Percentiles rank a stretch among this genome's conserved stretches.
Conservation (phyloP, 164 flowering plant genomes). For the Macadamia tetraphylla region DNA sequence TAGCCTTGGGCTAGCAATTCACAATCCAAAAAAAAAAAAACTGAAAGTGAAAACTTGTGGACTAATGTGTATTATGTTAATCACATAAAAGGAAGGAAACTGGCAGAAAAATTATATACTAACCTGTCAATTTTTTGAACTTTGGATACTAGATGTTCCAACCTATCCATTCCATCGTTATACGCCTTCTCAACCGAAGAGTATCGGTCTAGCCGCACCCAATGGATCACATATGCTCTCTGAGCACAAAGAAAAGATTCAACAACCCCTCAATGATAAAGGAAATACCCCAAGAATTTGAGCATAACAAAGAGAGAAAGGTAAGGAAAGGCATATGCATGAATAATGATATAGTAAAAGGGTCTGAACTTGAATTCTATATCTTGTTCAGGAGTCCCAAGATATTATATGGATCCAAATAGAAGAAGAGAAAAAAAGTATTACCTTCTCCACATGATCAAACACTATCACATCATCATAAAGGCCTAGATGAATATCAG, state of each 20-base stretch:
- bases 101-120: conserved; percentile 26
- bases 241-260: conserved; percentile 22
- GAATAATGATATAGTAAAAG: too few relatives aligned
- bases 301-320: too few relatives aligned
- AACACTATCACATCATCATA: conserved; percentile 88
- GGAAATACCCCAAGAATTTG: too few relatives aligned
- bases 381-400: too few relatives aligned
- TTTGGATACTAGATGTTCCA: conserved; percentile 55
- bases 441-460: conserved; percentile 95
- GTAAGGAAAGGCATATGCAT: too few relatives aligned
- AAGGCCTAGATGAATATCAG: conserved; percentile 87
- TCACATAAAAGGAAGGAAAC: neutral
- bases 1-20: conserved; percentile 60
- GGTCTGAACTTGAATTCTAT: too few relatives aligned
- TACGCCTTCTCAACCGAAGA: conserved; percentile 65
- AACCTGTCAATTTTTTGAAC: conserved; percentile 66
- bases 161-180: conserved; percentile 56
- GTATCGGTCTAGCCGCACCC: conserved; percentile 73
- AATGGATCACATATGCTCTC: conserved; percentile 86
- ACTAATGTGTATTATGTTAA: neutral
- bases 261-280: neutral
- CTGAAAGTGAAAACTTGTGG: neutral
- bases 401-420: neutral
- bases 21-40: conserved; percentile 6
- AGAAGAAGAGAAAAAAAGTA: neutral